Evolutionary conservation across 139 green algal species (phyloP), one percentile per base, ranked within the genome.

Genomic region (Chlamydomonas schloesseri): DNA sequence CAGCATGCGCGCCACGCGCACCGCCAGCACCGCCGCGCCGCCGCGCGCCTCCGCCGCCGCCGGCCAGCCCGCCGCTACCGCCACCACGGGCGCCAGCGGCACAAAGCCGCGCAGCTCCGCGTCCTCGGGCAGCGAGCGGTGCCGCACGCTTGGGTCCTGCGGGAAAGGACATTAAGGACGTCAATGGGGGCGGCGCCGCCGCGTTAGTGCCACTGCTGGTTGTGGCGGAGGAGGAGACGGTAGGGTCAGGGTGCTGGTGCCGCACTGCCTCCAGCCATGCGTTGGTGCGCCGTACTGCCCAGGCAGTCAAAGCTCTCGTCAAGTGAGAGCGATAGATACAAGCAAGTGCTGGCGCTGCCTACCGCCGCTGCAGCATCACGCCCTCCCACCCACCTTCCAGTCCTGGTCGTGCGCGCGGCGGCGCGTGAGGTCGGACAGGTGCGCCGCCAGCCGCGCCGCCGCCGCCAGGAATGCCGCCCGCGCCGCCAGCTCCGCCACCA

Each of bases 61-160:
- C n/a, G 80, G 68, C 80, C 68, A 84, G 62, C 9, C 37, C 29
- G 64, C 64, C 62, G 78, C 78, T 64, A 84, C 80, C 23, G 29
- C 70, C 36, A 78, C 50, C 50, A 86, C 80, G 23, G 67, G 67
- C 15, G 80, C 67, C 67, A 86, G 80, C 28, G 80, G 80, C 0
- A 23, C 67, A 24, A 86, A 86, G 33, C 80, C 80, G 3, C 4
- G 26, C 50, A 86, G 81, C 81, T 87, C 81, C 0, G 81, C 24
- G 53, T 87, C 81, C 81, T 87, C 81, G 13, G 81, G 81, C 55
- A 87, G 69, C 33, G 62, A 75, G 47, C 79, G 79, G 64, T 85
- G 79, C 47, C 79, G 65, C 21, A 85, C 67, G 11, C 65, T n/a
- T n/a, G 79, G 79, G 47, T 85, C 79, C 79, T 85, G 79, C 29